Percentiles rank a stretch among this genome's conserved stretches.
Conservation (phyloP, 2,329 filamentous ascomycete species). For the Colletotrichum tamarilloi region DNA sequence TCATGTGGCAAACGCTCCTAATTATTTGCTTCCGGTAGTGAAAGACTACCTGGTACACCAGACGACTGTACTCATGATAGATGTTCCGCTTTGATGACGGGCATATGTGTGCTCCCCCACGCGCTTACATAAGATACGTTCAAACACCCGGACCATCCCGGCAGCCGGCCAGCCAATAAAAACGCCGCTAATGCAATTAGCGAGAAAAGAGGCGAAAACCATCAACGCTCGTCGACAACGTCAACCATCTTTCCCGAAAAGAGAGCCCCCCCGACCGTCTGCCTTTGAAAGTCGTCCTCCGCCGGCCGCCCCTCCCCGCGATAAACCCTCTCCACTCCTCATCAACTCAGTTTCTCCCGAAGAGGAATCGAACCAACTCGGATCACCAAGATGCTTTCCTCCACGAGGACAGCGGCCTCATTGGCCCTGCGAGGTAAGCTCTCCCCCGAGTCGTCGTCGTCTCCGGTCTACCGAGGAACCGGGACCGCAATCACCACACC, state of each 20-base stretch:
- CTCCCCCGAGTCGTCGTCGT: not conserved
- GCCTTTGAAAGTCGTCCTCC: not conserved
- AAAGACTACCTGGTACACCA: too few species aligned
- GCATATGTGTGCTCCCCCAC: not conserved
- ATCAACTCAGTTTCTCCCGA: not conserved
- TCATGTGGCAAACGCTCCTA: too few species aligned
- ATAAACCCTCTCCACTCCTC: conserved; percentile 28
- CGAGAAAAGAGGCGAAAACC: conserved; percentile 33
- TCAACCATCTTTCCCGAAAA: conserved; percentile 24
- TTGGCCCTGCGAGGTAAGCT: conserved; percentile 64
- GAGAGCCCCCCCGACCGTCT: conserved; percentile 13
- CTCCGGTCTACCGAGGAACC: conserved; percentile 6
- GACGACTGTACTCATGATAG: not conserved
- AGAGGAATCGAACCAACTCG: not conserved
- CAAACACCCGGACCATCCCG: conserved; percentile 10
- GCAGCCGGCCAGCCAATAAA: conserved; percentile 25
- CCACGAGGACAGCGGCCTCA: conserved; percentile 62
- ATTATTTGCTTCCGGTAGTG: too few species aligned
- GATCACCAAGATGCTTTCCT: conserved; percentile 54
- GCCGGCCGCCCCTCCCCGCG: conserved; percentile 21
- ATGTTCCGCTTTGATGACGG: not conserved
- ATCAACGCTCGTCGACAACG: conserved; percentile 27
- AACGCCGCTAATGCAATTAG: conserved; percentile 23
- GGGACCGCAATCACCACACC: not conserved
- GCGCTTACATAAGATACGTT: conserved; percentile 21